Conservation (phyloP, 202 grass and related monocot genomes). For the Cymbopogon flexuosus region DNA sequence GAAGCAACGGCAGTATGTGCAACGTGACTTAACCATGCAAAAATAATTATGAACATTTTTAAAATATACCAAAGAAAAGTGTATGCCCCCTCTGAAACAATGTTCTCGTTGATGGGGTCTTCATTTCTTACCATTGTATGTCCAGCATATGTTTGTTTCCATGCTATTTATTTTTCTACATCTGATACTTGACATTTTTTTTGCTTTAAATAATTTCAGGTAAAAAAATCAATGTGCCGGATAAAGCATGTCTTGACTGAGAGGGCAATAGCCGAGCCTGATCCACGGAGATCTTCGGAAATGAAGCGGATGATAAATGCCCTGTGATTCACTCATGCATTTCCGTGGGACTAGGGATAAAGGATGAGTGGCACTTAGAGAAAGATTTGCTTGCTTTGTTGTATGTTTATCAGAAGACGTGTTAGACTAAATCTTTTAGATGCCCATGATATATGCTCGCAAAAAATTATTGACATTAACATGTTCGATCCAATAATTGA, state of each 20-base stretch:
- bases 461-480: neutral
- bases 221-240: constrained; percentile 79
- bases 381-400: constrained; percentile 28
- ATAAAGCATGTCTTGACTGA: constrained; percentile 93
- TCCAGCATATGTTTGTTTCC: neutral
- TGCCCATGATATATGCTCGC: neutral
- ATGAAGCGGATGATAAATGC: constrained; percentile 95
- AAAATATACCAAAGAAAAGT: neutral
- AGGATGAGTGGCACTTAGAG: constrained; percentile 14
- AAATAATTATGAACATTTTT: neutral
- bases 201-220: constrained; percentile 47
- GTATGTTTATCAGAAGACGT: constrained; percentile 18
- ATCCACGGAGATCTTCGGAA: constrained; percentile 68
- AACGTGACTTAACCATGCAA: neutral
- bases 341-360: neutral
- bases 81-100: neutral
- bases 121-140: neutral
- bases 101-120: neutral
- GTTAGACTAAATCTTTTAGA: neutral
- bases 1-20: neutral
- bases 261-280: constrained; percentile 82
- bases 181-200: neutral
- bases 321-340: constrained; percentile 31
- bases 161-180: constrained; percentile 1
- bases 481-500: constrained; percentile 17